phyloP scores from a whole-genome alignment of 1,139 yeast species.

The Eremothecium cymbalariae region DNA sequence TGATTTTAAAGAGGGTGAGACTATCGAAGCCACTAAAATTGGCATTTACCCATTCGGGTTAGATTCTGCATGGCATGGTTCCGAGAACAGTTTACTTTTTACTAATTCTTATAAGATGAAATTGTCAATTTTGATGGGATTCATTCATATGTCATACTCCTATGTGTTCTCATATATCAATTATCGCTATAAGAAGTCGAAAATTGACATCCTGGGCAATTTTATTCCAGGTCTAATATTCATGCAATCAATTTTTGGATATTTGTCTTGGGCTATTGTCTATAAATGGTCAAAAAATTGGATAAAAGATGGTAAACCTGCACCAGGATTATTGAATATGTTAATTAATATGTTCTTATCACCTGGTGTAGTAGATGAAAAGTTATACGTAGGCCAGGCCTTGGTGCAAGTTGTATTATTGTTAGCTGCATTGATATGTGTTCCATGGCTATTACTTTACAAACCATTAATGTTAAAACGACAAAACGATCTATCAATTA shows the following conservation, averaged over 20 bases:
- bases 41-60: conserved; percentile 63
- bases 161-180: conserved; percentile 62
- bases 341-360: conserved; percentile 72
- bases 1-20: conserved; percentile 48
- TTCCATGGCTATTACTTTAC: conserved; percentile 63
- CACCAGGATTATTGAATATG: conserved; percentile 77
- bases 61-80: conserved; percentile 76
- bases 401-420: conserved; percentile 52
- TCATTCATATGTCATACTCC: conserved; percentile 69
- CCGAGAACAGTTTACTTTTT: conserved; percentile 66
- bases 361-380: conserved; percentile 66
- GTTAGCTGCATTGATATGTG: conserved; percentile 58
- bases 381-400: conserved; percentile 57
- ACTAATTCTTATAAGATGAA: conserved; percentile 80
- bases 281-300: conserved; percentile 78
- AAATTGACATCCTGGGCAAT: conserved; percentile 64
- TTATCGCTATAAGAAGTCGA: conserved; percentile 48
- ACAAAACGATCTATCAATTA: conserved; percentile 23
- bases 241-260: conserved; percentile 80
- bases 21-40: conserved; percentile 44
- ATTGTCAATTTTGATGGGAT: conserved; percentile 71
- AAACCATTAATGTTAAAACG: conserved; percentile 48
- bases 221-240: conserved; percentile 71
- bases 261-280: conserved; percentile 59
- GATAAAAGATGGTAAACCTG: conserved; percentile 58